phyloP scores from a whole-genome alignment of 768 basidiomycete species.

The Psilocybe sp. region DNA sequence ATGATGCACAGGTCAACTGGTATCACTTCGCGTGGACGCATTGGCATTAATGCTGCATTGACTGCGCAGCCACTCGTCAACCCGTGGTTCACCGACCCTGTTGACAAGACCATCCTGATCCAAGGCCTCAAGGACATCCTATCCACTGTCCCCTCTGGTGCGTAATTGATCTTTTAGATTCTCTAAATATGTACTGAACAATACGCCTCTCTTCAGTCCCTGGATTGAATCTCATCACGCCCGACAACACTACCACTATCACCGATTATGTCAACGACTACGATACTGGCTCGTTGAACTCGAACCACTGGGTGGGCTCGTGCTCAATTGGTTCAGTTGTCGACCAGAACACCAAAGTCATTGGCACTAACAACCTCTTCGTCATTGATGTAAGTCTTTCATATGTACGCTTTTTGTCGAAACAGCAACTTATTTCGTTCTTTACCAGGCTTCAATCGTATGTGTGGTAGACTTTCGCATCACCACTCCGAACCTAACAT shows the following conservation, averaged over 20 bases:
- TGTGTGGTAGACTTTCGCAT: conserved; percentile 6
- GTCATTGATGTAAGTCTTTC: conserved; percentile 44
- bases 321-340: conserved; percentile 53
- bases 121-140: conserved; percentile 49
- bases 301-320: conserved; percentile 66
- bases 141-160: conserved; percentile 38
- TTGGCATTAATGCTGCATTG: conserved; percentile 54
- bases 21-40: conserved; percentile 58
- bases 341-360: conserved; percentile 55
- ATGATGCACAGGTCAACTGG: conserved; percentile 45
- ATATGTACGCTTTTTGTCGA: neutral
- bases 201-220: conserved; percentile 31
- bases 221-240: conserved; percentile 54
- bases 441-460: conserved; percentile 32
- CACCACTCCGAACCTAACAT: neutral
- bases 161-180: conserved; percentile 5
- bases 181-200: neutral
- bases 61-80: conserved; percentile 44
- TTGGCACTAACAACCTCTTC: conserved; percentile 48
- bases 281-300: conserved; percentile 39
- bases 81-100: conserved; percentile 59
- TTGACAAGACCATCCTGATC: conserved; percentile 51
- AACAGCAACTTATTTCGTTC: neutral
- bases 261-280: conserved; percentile 47
- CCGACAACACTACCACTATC: conserved; percentile 56